These are phyloP conservation scores for Penstemon davidsonii DNA, from an alignment of 257 asterid genomes.

Conservation along the genomic window DNA sequence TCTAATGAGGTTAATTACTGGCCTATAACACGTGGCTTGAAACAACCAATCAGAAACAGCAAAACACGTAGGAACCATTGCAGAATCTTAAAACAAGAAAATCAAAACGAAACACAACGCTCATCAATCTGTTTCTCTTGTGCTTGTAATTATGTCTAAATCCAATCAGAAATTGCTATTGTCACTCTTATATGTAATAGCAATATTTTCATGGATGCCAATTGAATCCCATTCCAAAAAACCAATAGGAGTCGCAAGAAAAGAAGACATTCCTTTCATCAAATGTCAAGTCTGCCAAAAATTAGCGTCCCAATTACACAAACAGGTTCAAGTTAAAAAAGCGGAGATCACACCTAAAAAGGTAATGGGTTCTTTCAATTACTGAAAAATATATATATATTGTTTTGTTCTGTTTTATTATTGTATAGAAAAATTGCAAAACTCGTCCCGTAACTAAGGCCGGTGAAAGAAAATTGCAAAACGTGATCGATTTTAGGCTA, in stretches of 20 bases:
- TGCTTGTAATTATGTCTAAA: conserved; percentile 40
- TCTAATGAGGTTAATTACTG: too few relatives aligned
- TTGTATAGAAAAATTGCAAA: too few relatives aligned
- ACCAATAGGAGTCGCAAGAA: conserved; percentile 68
- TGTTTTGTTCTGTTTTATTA: too few relatives aligned
- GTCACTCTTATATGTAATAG: conserved; percentile 25
- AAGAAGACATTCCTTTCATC: conserved; percentile 85
- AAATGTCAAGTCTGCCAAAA: conserved; percentile 79
- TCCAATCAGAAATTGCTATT: conserved; percentile 24
- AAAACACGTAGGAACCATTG: too few relatives aligned
- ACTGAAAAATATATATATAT: too few relatives aligned
- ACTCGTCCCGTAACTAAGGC: too few relatives aligned
- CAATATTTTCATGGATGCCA: conserved; percentile 41
- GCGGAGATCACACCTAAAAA: conserved; percentile 71
- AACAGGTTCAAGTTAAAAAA: conserved; percentile 69
- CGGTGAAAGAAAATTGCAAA: too few relatives aligned
- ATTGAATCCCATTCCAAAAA: conserved; percentile 54
- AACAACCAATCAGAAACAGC: too few relatives aligned
- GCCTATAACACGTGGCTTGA: too few relatives aligned
- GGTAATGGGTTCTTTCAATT: conserved; percentile 36
- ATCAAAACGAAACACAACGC: too few relatives aligned
- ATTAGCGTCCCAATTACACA: conserved; percentile 63
- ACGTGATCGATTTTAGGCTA: too few relatives aligned
- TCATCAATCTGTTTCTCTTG: not conserved
- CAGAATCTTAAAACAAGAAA: not conserved